A percentile compares a stretch with the other conserved stretches of the same genome.
Conservation (phyloP, 345 rosid species). For the Litchi chinensis region DNA sequence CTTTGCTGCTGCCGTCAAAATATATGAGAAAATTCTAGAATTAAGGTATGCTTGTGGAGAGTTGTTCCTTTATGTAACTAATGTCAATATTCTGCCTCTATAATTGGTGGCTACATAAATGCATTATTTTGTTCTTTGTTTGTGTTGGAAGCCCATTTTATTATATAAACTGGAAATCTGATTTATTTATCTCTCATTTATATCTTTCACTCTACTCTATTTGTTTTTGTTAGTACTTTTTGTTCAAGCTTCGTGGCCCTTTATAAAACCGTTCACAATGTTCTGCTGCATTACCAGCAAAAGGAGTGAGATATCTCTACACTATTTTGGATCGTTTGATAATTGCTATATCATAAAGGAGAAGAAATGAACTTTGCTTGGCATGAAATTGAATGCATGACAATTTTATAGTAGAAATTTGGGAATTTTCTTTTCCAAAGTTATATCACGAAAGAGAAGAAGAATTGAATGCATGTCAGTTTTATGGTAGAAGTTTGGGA, state of each 20-base stretch:
- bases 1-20: slow-evolving; percentile 57
- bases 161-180: not conserved
- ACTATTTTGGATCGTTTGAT: not conserved
- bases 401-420: not conserved
- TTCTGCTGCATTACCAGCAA: not conserved
- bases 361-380: not conserved
- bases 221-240: not conserved
- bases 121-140: not conserved
- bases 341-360: not conserved
- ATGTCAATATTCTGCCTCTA: not conserved
- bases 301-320: not conserved
- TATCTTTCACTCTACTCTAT: not conserved
- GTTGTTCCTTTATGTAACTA: not conserved
- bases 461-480: too few species aligned
- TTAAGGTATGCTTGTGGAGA: slow-evolving; percentile 58
- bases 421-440: not conserved
- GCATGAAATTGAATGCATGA: not conserved
- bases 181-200: too few species aligned
- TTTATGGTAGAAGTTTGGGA: too few species aligned
- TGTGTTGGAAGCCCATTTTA: not conserved
- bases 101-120: not conserved
- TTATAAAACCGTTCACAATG: not conserved
- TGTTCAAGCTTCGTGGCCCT: not conserved
- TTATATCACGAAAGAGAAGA: too few species aligned
- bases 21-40: slow-evolving; percentile 75